Evolutionary conservation across 805 yeast species (phyloP), one percentile per base, ranked within the genome.

Genomic region (Yarrowia sp.): DNA sequence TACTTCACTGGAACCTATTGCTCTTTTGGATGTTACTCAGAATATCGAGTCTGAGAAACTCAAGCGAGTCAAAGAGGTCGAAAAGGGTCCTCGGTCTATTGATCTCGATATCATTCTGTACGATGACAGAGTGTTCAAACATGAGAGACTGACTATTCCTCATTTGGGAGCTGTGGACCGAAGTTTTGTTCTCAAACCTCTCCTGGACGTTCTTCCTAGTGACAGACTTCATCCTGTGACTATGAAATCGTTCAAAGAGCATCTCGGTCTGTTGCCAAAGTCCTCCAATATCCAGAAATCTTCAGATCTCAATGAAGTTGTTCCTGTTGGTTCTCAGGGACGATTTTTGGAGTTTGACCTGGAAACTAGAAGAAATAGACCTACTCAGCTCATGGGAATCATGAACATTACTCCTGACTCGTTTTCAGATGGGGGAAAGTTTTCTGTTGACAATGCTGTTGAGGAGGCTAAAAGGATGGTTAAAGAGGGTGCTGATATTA

Each of bases 331-430:
- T 4, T 42, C 48, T 28, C 35, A 43, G 17, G 60, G 65, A 8
- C 71, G 73, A 50, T 65, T 68, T 33, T 68, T 81, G 50, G 74
- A 74, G 38, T 81, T 82, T 69, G 88, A 86, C 70, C 78, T 81
- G 2, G 67, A 79, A 22, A 73, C 76, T 17, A 75, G 80, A 47
- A 74, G 77, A 4, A 55, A 32, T 22, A 73, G 79, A 7, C 77
- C 76, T n/a, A 90, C 98, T 0, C 76, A 80, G 61, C 73, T 92
- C 48, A 95, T 95, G 99, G 95, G 91, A 0, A 87, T 95, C 55
- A 75, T 95, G 68, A 95, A 95, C 71, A 82, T 88, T 18, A 95
- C 99, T 0, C 97, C 98, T 0, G 98, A 95, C 75, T 92, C 97
- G 1, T 95, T 95, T 73, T 89, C 96, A 48, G 99, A 95, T 75